phyloP scores from a whole-genome alignment of 306 rosid genomes.

The Fragaria vesca region DNA sequence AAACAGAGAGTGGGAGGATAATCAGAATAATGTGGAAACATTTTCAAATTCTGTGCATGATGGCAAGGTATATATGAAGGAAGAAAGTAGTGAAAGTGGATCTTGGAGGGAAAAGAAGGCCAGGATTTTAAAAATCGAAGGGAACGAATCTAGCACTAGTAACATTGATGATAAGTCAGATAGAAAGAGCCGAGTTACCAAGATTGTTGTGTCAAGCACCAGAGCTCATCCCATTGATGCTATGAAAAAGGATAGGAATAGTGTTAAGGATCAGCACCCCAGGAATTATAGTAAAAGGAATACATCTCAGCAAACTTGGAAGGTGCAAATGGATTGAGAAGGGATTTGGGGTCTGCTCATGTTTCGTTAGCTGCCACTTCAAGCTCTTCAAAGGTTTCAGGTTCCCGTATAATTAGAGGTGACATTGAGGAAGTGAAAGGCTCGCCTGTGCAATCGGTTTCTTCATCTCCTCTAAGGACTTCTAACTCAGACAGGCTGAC shows the following conservation, averaged over 20 bases:
- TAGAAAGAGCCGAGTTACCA: conserved; percentile 36
- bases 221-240: conserved; percentile 27
- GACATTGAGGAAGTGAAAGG: conserved; percentile 51
- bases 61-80: conserved; percentile 37
- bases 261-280: conserved; percentile 33
- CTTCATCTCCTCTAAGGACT: conserved; percentile 66
- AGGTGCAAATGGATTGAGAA: conserved; percentile 39
- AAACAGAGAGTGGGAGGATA: conserved; percentile 44
- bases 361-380: conserved; percentile 58
- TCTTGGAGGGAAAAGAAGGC: conserved; percentile 45
- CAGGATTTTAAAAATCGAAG: conserved; percentile 30
- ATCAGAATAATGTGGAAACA: conserved; percentile 33
- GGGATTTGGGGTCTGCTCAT: conserved; percentile 40
- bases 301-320: conserved; percentile 35
- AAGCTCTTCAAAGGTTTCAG: conserved; percentile 76
- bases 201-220: conserved; percentile 30
- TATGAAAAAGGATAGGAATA: conserved; percentile 28
- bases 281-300: conserved; percentile 37
- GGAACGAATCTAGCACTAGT: conserved; percentile 26
- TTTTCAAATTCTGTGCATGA: conserved; percentile 31
- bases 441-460: conserved; percentile 75
- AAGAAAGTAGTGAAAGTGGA: conserved; percentile 45
- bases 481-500: conserved; percentile 41
- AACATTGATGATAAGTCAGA: conserved; percentile 41
- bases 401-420: conserved; percentile 46